phyloP scores from a whole-genome alignment of 2,329 filamentous ascomycete species.

The Fusarium sp. region DNA sequence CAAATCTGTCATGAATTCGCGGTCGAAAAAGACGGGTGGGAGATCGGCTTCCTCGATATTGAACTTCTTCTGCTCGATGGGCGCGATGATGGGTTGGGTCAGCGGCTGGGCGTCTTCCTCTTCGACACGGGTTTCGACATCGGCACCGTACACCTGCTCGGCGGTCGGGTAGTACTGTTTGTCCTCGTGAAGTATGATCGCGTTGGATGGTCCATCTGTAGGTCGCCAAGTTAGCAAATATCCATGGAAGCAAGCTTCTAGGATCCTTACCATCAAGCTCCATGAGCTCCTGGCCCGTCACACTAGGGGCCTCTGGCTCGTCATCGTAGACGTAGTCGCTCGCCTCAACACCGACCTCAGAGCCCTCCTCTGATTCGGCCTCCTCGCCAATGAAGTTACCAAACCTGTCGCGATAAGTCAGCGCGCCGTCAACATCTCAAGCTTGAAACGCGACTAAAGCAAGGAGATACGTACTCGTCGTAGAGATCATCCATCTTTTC shows the following conservation, averaged over 20 bases:
- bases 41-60: constrained; percentile 91
- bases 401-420: constrained; percentile 70
- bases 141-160: constrained; percentile 91
- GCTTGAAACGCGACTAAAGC: constrained; percentile 9
- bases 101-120: constrained; percentile 97
- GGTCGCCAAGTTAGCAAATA: constrained; percentile 15
- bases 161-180: constrained; percentile 99
- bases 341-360: constrained; percentile 78
- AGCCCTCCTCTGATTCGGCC: constrained; percentile 85
- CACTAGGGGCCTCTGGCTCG: constrained; percentile 72
- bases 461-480: constrained; percentile 75
- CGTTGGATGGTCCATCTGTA: constrained; percentile 86
- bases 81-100: constrained; percentile 91
- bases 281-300: constrained; percentile 86
- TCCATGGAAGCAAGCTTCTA: constrained; percentile 2
- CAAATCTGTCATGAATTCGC: constrained; percentile 92
- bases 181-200: constrained; percentile 97
- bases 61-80: constrained; percentile 95
- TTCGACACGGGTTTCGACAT: constrained; percentile 95
- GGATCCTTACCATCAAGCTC: constrained; percentile 79
- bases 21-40: constrained; percentile 86
- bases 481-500: constrained; percentile 90
- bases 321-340: constrained; percentile 86
- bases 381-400: constrained; percentile 98
- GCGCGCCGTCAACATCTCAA: constrained; percentile 28